Percentiles rank a stretch among this genome's conserved stretches.
phyloP scores from a whole-genome alignment of 2,329 filamentous ascomycete species.

The Aspergillus glaucus region DNA sequence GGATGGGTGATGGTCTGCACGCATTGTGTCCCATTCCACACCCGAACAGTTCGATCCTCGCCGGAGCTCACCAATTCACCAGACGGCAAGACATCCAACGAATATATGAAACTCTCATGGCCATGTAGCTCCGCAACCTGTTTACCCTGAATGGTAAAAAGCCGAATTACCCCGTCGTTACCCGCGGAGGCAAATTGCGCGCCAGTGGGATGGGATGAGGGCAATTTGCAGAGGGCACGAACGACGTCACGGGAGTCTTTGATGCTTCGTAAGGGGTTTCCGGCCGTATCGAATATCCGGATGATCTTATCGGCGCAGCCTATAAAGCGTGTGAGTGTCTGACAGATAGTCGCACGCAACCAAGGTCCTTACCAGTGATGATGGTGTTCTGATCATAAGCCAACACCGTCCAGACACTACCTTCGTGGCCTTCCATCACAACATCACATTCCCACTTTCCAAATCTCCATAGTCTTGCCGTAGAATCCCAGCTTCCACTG shows the following conservation, averaged over 20 bases:
- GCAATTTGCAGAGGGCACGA: constrained; percentile 79
- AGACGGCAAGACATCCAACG: constrained; percentile 66
- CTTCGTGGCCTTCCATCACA: constrained; percentile 68
- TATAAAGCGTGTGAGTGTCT: constrained; percentile 16
- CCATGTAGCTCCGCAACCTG: constrained; percentile 72
- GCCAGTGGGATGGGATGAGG: constrained; percentile 66
- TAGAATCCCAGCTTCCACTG: constrained; percentile 89
- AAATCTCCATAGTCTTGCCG: constrained; percentile 80
- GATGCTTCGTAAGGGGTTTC: constrained; percentile 58
- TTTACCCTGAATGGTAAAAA: constrained; percentile 78
- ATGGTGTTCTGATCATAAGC: constrained; percentile 73
- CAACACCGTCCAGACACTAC: constrained; percentile 85
- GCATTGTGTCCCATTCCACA: constrained; percentile 80
- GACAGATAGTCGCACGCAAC: neutral
- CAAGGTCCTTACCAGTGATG: constrained; percentile 56
- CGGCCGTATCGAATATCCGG: constrained; percentile 66
- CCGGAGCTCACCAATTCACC: constrained; percentile 87
- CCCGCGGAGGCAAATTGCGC: constrained; percentile 93
- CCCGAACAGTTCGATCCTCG: constrained; percentile 84
- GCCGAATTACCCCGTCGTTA: constrained; percentile 80
- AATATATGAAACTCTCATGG: constrained; percentile 94
- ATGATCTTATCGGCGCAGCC: constrained; percentile 87
- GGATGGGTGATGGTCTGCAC: constrained; percentile 95
- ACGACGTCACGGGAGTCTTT: constrained; percentile 75
- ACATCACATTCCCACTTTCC: constrained; percentile 74